These are phyloP conservation scores for Aureobasidium leucospermi DNA, from an alignment of 2,329 filamentous ascomycete genomes.

Conservation along the genomic window DNA sequence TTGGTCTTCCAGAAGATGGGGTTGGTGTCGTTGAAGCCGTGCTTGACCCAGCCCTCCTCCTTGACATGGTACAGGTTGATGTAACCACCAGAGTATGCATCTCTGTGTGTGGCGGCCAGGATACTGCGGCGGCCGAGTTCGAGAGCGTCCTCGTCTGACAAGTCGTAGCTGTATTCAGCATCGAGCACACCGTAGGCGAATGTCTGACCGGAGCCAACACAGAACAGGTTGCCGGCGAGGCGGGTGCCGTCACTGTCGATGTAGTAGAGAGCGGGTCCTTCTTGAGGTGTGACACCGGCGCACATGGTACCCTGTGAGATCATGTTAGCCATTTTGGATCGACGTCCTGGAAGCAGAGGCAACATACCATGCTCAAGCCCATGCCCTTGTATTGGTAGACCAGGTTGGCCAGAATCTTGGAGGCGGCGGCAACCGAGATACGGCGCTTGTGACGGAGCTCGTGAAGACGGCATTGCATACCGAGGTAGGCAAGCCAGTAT, in stretches of 20 bases:
- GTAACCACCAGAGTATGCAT: constrained; percentile 97
- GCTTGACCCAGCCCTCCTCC: constrained; percentile 98
- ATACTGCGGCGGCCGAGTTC: constrained; percentile 89
- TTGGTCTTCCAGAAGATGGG: constrained; percentile 99
- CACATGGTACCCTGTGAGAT: constrained; percentile 76
- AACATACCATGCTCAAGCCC: constrained; percentile 76
- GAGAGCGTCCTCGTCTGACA: constrained; percentile 79
- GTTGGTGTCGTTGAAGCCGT: constrained; percentile 96
- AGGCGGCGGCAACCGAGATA: constrained; percentile 93
- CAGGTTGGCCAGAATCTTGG: constrained; percentile 96
- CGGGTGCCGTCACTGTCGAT: constrained; percentile 96
- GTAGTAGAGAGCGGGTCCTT: constrained; percentile 97
- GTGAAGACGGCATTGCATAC: constrained; percentile 98
- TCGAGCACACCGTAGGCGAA: constrained; percentile 98
- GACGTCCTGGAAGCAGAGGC: background rate
- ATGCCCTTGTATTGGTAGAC: constrained; percentile 99
- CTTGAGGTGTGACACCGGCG: constrained; percentile 88
- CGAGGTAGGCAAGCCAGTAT: constrained; percentile 98
- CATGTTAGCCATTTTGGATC: constrained; percentile 1
- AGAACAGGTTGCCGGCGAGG: constrained; percentile 90
- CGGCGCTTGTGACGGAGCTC: constrained; percentile 98
- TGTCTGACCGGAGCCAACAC: constrained; percentile 94
- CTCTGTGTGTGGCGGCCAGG: constrained; percentile 88
- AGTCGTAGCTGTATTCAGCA: constrained; percentile 86
- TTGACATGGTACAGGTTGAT: constrained; percentile 99